Evolutionary conservation across 2,329 filamentous ascomycete genomes (phyloP).

Genomic region (Sporothrix phasma): DNA sequence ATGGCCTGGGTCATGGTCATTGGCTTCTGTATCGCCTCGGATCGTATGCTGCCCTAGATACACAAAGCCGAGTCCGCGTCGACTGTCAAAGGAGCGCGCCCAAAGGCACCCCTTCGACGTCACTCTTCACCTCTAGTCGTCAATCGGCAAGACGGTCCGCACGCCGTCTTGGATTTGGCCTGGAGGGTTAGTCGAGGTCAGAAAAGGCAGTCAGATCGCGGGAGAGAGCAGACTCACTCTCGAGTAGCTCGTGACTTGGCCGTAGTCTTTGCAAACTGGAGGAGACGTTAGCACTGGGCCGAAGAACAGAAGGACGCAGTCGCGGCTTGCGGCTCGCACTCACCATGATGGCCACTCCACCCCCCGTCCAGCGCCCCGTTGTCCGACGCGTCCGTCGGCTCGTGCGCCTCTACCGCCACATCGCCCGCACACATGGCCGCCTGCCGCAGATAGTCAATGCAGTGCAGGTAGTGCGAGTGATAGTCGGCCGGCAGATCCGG

Average conservation of each 20-base stretch:
- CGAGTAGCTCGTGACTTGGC: conserved; percentile 30
- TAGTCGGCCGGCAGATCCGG: conserved; percentile 23
- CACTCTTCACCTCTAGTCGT: conserved; percentile 14
- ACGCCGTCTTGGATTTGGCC: conserved; percentile 21
- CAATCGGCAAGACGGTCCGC: conserved; percentile 22
- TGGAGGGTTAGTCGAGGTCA: conserved; percentile 5
- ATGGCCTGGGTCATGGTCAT: too few species aligned
- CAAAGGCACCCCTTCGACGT: too few species aligned
- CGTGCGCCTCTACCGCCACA: conserved; percentile 29
- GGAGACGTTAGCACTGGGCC: not conserved
- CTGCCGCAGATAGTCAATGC: conserved; percentile 34
- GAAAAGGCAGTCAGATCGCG: not conserved
- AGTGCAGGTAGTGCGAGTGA: conserved; percentile 31
- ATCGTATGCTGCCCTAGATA: not conserved
- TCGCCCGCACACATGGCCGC: conserved; percentile 32
- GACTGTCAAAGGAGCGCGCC: not conserved
- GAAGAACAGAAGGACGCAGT: not conserved
- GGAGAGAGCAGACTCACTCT: conserved; percentile 19
- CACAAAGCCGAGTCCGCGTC: not conserved
- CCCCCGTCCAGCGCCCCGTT: conserved; percentile 30
- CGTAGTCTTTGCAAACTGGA: conserved; percentile 31
- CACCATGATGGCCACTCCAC: conserved; percentile 34
- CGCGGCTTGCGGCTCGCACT: conserved; percentile 8
- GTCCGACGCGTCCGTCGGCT: conserved; percentile 30
- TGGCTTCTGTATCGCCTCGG: too few species aligned